Percentiles rank a stretch among this genome's conserved stretches.
Evolutionary conservation across 345 rosid genomes (phyloP).

Genomic region (Leavenworthia alabamica): DNA sequence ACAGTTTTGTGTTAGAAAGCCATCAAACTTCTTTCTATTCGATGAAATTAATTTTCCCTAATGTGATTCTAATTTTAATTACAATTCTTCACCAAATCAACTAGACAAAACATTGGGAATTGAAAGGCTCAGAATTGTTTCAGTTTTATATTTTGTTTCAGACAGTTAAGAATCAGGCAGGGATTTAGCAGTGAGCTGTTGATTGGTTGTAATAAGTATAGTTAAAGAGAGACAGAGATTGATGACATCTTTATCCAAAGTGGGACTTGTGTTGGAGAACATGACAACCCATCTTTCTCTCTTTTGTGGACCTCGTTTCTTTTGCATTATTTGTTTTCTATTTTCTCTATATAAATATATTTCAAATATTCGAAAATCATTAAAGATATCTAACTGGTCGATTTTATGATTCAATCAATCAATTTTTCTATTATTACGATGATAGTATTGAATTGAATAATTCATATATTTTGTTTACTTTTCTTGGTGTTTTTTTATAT

Average conservation of each 20-base stretch:
- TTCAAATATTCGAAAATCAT: slow-evolving; percentile 6
- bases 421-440: slow-evolving; percentile 13
- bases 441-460: slow-evolving; percentile 8
- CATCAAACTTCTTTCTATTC: too few relatives aligned
- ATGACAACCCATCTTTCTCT: slow-evolving; percentile 35
- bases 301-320: slow-evolving; percentile 18
- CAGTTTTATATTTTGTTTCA: not conserved
- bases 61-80: too few relatives aligned
- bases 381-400: slow-evolving; percentile 21
- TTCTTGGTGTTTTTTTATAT: slow-evolving; percentile 9
- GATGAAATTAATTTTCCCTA: too few relatives aligned
- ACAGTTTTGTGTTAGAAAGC: too few relatives aligned
- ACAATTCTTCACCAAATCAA: not conserved
- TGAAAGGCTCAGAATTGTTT: slow-evolving; percentile 9
- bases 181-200: slow-evolving; percentile 28
- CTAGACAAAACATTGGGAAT: not conserved
- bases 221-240: slow-evolving; percentile 12
- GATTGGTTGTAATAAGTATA: slow-evolving; percentile 24
- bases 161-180: not conserved
- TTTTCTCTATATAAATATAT: not conserved
- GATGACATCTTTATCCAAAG: slow-evolving; percentile 15
- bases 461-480: slow-evolving; percentile 6
- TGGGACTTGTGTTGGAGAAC: slow-evolving; percentile 39
- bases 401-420: slow-evolving; percentile 22
- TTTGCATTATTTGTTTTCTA: not conserved